These are phyloP conservation scores for Penicillium griseofulvum DNA, from an alignment of 2,329 filamentous ascomycete species.

Conservation along the genomic window DNA sequence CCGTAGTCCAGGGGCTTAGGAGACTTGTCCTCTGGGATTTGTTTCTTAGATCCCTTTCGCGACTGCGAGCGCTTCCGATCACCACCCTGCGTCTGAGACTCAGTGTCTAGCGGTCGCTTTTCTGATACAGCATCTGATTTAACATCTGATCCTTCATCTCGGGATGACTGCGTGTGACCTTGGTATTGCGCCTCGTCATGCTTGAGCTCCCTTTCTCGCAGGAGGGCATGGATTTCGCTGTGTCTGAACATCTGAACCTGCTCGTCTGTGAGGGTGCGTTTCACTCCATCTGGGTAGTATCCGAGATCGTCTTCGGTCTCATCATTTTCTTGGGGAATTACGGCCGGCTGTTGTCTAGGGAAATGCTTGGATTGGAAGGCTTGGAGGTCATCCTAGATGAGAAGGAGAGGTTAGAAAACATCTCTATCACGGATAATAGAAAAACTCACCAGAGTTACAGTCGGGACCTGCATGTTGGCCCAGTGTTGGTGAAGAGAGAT, in stretches of 20 bases:
- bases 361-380: slow-evolving; percentile 63
- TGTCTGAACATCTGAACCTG: slow-evolving; percentile 89
- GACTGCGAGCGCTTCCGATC: neutral
- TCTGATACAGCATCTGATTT: neutral
- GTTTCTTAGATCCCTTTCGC: neutral
- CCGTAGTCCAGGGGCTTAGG: slow-evolving; percentile 50
- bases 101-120: neutral
- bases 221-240: slow-evolving; percentile 74
- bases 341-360: slow-evolving; percentile 16
- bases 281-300: slow-evolving; percentile 81
- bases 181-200: slow-evolving; percentile 29
- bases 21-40: slow-evolving; percentile 16
- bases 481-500: slow-evolving; percentile 1
- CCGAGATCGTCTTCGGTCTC: slow-evolving; percentile 58
- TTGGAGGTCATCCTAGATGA: slow-evolving; percentile 56
- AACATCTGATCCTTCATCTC: neutral
- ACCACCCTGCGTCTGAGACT: neutral
- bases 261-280: slow-evolving; percentile 85
- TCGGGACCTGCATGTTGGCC: slow-evolving; percentile 30
- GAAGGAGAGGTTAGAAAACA: neutral
- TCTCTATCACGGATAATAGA: neutral
- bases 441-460: slow-evolving; percentile 35
- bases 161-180: slow-evolving; percentile 7
- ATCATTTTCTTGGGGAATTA: slow-evolving; percentile 12
- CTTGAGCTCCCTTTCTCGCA: slow-evolving; percentile 50